Evolutionary conservation across 805 yeast species (phyloP), one percentile per base, ranked within the genome.

Genomic region (Candida sakaeoensis): DNA sequence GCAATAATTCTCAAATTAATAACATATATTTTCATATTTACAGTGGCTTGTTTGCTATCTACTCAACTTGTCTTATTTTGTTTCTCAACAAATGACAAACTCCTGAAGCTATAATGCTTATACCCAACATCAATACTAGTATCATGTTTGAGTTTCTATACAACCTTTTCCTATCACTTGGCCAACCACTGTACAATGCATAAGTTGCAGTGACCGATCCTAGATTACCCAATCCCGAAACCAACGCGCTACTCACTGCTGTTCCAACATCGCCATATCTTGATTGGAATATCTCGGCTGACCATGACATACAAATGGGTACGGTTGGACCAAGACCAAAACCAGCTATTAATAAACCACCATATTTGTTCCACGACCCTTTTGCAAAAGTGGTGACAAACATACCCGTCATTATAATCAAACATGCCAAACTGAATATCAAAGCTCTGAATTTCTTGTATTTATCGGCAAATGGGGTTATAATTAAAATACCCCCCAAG

Each of bases 301-400:
- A 62, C 83, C 85, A 77, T 1, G 95, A 76, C 95, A 87, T 87
- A 52, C 81, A 74, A 27, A 84, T 86, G 19, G 96, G 95, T 10
- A 86, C 95, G 0, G 96, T 87, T 15, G 95, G 93, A 8, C 96
- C 96, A 36, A 87, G 70, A 0, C 96, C 96, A 49, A 81, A 84
- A 0, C 96, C 96, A 5, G 86, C 80, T 54, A 87, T 79, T 45
- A 87, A 68, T 39, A 87, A 68, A 1, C 96, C 96, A 6, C 79
- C 95, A 57, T 85, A 87, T 50, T 77, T 75, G 42, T 75, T 71
- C 96, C 96, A 87, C 19, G 79, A 63, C 3, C 79, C 81, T 8
- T 68, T 65, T 1, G 95, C 93, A 55, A 69, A 87, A 0, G 95
- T 86, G 13, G 85, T 79, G 22, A 86, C 87, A 35, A 84, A 60